Evolutionary conservation across 2,329 filamentous ascomycete genomes (phyloP).

Genomic region (Clonostachys byssicola): DNA sequence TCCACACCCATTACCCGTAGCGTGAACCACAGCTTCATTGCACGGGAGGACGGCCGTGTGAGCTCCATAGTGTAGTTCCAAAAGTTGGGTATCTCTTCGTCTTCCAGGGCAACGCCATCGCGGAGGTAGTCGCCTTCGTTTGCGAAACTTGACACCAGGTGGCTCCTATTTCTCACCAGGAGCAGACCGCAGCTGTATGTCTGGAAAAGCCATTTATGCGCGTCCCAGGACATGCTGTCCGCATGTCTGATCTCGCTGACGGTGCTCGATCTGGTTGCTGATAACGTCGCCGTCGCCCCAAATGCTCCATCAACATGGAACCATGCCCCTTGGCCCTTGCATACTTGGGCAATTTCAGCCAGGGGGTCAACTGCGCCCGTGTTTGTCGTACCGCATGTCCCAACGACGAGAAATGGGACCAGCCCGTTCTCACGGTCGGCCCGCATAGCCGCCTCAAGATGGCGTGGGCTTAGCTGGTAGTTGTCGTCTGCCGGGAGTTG

Average conservation of each 20-base stretch:
- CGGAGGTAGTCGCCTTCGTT: constrained; percentile 15
- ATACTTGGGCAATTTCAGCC: constrained; percentile 3
- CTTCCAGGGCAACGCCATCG: constrained; percentile 13
- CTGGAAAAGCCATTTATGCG: constrained; percentile 19
- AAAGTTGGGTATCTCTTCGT: constrained; percentile 15
- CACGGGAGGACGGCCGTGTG: constrained; percentile 9
- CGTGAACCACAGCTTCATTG: constrained; percentile 18
- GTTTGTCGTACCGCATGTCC: constrained; percentile 8
- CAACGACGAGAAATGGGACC: constrained; percentile 8
- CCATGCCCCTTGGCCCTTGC: constrained; percentile 8
- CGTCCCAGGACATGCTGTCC: constrained; percentile 17
- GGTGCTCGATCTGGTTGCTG: constrained; percentile 4
- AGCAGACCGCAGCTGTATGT: constrained; percentile 14
- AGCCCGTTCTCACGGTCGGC: constrained; percentile 4
- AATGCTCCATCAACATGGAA: constrained; percentile 15
- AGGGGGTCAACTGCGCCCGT: constrained; percentile 8
- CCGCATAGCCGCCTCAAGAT: constrained; percentile 3
- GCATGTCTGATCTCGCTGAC: constrained; percentile 7
- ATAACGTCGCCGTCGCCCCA: constrained; percentile 12
- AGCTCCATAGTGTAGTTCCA: constrained; percentile 17
- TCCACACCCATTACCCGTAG: constrained; percentile 12
- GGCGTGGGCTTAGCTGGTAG: constrained; percentile 2
- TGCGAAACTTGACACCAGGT: constrained; percentile 12
- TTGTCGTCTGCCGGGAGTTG: constrained; percentile 2
- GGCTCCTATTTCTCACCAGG: constrained; percentile 9